phyloP scores from a whole-genome alignment of 306 rosid species.

The Citrullus colocynthis region DNA sequence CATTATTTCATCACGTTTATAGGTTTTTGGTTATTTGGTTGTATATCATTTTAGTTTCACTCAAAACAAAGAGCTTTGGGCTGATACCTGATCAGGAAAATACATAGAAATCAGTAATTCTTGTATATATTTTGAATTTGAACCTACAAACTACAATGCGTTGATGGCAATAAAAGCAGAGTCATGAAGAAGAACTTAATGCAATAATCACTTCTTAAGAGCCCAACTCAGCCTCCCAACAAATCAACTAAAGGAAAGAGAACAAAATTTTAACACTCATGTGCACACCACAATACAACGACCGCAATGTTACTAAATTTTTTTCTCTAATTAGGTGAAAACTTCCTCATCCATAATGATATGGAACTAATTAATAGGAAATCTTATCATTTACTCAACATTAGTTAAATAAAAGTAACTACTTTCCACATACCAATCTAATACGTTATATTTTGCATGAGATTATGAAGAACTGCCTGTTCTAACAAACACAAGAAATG shows the following conservation, averaged over 20 bases:
- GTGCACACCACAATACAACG: not conserved
- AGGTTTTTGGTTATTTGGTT: not conserved
- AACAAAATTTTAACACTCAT: not conserved
- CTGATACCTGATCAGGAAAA: not conserved
- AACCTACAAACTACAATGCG: not conserved
- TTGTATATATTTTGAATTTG: not conserved
- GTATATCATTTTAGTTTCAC: not conserved
- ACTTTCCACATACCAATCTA: not conserved
- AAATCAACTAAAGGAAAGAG: not conserved
- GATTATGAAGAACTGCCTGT: not conserved
- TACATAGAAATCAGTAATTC: not conserved
- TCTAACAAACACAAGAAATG: not conserved
- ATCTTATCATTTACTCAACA: not conserved
- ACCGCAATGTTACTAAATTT: not conserved
- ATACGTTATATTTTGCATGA: not conserved
- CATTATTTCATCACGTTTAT: no score
- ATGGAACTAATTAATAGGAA: conserved; percentile 20
- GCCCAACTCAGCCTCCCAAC: not conserved
- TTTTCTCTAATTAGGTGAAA: not conserved
- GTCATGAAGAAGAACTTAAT: not conserved
- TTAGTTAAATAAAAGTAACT: not conserved
- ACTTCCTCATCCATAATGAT: not conserved
- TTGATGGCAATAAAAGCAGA: not conserved
- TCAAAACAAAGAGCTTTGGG: not conserved
- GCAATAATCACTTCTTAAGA: not conserved